Base-by-base conservation (phyloP, 2,329 filamentous ascomycete species). In the Zymoseptoria tritici region DNA sequence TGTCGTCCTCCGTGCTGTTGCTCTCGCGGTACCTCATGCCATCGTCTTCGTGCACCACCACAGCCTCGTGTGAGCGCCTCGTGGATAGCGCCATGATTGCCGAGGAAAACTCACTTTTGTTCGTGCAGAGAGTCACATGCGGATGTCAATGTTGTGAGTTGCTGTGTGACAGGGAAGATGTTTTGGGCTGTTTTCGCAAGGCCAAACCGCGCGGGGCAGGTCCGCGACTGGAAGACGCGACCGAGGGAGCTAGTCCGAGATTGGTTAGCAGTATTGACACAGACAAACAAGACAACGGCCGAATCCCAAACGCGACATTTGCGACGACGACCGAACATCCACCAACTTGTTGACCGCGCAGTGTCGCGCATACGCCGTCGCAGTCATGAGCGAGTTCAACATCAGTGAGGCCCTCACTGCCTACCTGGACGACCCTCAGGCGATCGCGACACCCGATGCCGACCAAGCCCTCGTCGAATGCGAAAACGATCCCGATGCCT, bases 381-480 rank as follows among this genome's bases (percentile, higher is more conserved):
- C 71, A 86, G 88, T 81, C 71, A 89, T 89, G 79, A 81, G 82
- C 68, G 83, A 87, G 71, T 99, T 99, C 78, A 90, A 97, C 75
- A 90, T 99, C 76, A 96, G 97, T 75, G 89, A 96, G 79, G 91
- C 91, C 66, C 88, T 97, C 75, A 97, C 96, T 81, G 85, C 90
- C 74, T 99, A 97, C 78, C 90, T 97, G 83, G 95, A 91, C 77
- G 93, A 97, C 74, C 93, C 94, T 8, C 81, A 86, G 52, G 84
- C 85, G 49, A 89, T 97, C 58, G 81, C 88, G 7, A 97, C 92
- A 2, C 87, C 89, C 51, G 93, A 97, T 74, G 94, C 92, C 58
- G 89, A 94, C 68, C 77, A 86, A 52, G 84, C 88, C 61, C 84
- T 99, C 20, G 82, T 91, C 68, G 93, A 97, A 73, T 95, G 90